Percentiles rank a stretch among this genome's conserved stretches.
Conservation (phyloP, 2,329 filamentous ascomycete genomes). For the Claviceps maximensis region DNA sequence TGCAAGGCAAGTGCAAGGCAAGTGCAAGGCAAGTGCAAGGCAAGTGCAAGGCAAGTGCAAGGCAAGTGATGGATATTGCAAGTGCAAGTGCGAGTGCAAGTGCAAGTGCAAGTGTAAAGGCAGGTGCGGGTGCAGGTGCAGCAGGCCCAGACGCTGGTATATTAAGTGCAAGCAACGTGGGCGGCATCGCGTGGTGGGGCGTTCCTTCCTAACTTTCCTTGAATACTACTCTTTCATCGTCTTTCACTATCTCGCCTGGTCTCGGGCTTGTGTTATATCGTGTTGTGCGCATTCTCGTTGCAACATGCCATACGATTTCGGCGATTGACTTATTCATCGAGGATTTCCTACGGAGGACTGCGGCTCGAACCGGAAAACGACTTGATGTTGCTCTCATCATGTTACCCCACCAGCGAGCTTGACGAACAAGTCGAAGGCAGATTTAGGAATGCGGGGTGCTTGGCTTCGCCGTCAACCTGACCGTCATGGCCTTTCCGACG, state of each 20-base stretch:
- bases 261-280: background rate
- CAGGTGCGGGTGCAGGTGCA: background rate
- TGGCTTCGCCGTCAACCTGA: too few species aligned
- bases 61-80: background rate
- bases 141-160: too few species aligned
- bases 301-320: background rate
- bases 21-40: background rate
- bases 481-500: too few species aligned
- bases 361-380: background rate
- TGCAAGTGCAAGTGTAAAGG: background rate
- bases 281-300: background rate
- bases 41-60: background rate
- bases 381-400: background rate
- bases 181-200: background rate
- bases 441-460: background rate
- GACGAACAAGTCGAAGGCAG: background rate
- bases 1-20: background rate
- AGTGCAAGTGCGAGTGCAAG: background rate
- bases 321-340: background rate
- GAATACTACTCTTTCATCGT: background rate
- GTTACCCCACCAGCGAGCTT: background rate
- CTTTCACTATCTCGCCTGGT: background rate
- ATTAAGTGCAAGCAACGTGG: too few species aligned
- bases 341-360: background rate
- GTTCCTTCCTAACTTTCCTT: background rate